These are phyloP conservation scores for Cercospora brassicicola DNA, from an alignment of 2,329 filamentous ascomycete species.

Conservation along the genomic window DNA sequence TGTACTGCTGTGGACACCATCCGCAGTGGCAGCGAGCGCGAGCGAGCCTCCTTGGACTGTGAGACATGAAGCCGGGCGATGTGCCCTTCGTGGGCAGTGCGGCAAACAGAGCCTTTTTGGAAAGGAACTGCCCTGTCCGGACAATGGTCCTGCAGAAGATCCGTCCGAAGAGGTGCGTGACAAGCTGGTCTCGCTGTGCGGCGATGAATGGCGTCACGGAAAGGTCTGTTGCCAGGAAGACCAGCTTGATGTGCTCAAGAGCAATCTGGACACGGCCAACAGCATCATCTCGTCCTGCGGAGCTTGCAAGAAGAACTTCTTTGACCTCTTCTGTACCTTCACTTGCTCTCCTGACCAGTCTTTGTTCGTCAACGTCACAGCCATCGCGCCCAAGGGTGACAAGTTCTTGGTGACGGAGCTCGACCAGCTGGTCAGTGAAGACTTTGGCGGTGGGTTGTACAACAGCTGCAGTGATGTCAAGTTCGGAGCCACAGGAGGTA, in stretches of 20 bases:
- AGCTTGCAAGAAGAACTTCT: constrained; percentile 97
- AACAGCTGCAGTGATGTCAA: constrained; percentile 99
- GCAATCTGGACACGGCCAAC: constrained; percentile 82
- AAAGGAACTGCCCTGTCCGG: constrained; percentile 83
- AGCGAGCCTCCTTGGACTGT: constrained; percentile 28
- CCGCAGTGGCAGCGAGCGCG: neutral
- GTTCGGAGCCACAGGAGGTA: constrained; percentile 89
- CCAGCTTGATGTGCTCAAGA: constrained; percentile 78
- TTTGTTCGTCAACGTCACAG: constrained; percentile 88
- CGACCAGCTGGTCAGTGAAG: constrained; percentile 81
- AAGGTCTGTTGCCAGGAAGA: constrained; percentile 81
- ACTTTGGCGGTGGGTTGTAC: constrained; percentile 86
- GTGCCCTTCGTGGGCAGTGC: constrained; percentile 87
- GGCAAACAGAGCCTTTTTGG: constrained; percentile 89
- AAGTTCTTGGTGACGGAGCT: constrained; percentile 79
- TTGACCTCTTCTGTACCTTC: constrained; percentile 96
- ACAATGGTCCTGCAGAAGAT: constrained; percentile 78
- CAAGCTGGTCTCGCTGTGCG: constrained; percentile 82
- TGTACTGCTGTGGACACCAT: neutral
- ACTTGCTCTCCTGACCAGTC: constrained; percentile 97
- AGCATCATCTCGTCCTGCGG: constrained; percentile 90
- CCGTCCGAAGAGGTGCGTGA: constrained; percentile 71
- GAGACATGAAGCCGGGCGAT: constrained; percentile 77
- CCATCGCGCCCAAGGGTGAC: constrained; percentile 61
- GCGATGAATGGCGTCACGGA: constrained; percentile 78